These are phyloP conservation scores for Melanogaster broomeanus DNA, from an alignment of 768 basidiomycete species.

Conservation along the genomic window DNA sequence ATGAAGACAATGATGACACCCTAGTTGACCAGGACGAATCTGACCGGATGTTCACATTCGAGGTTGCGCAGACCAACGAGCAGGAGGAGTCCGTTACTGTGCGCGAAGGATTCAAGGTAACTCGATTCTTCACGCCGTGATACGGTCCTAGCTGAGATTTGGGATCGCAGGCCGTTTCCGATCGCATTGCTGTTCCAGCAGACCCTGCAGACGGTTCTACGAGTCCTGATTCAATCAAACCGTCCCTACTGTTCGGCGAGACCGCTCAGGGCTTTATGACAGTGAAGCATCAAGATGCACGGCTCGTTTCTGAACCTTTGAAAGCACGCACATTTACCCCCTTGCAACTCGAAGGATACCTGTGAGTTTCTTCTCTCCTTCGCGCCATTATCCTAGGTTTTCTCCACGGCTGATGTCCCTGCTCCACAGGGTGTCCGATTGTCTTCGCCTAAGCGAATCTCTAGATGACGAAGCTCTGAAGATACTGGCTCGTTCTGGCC, in stretches of 20 bases:
- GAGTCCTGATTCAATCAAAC: slow-evolving; percentile 12
- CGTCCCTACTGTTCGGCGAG: slow-evolving; percentile 41
- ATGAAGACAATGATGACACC: slow-evolving; percentile 16
- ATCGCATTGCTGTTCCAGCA: slow-evolving; percentile 9
- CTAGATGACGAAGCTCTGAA: slow-evolving; percentile 26
- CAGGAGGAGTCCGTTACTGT: slow-evolving; percentile 51
- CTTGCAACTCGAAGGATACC: slow-evolving; percentile 11
- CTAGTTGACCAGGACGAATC: slow-evolving; percentile 39
- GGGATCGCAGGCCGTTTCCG: slow-evolving; percentile 11
- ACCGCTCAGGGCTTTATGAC: slow-evolving; percentile 43
- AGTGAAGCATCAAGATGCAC: slow-evolving; percentile 19
- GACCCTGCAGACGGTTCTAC: slow-evolving; percentile 4
- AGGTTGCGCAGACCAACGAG: slow-evolving; percentile 54
- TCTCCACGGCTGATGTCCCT: background rate
- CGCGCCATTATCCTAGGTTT: background rate
- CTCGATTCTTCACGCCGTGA: background rate
- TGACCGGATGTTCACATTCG: slow-evolving; percentile 54
- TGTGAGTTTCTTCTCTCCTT: slow-evolving; percentile 18
- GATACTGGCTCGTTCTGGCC: slow-evolving; percentile 30
- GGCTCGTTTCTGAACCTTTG: background rate
- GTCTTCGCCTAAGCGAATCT: slow-evolving; percentile 22
- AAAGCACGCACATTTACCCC: background rate
- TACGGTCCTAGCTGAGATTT: background rate
- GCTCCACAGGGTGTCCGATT: slow-evolving; percentile 19
- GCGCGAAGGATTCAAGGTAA: slow-evolving; percentile 48